phyloP scores from a whole-genome alignment of 768 basidiomycete species.

The Hysterangium stoloniferum region DNA sequence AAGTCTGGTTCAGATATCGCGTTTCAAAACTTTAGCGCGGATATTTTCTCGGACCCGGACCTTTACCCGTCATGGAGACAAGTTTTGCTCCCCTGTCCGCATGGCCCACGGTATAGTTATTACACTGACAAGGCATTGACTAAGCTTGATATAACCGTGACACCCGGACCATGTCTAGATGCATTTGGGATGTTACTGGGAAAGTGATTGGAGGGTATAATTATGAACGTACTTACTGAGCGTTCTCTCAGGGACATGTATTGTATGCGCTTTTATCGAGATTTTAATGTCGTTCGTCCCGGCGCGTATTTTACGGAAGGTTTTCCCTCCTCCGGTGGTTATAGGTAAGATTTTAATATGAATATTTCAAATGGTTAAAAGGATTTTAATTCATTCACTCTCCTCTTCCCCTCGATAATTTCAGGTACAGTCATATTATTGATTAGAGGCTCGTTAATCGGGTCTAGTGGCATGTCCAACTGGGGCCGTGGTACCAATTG shows the following conservation, averaged over 20 bases:
- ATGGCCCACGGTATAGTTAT: conserved; percentile 47
- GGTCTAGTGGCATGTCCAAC: conserved; percentile 63
- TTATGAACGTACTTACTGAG: not conserved
- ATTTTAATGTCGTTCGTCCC: conserved; percentile 76
- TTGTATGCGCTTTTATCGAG: conserved; percentile 74
- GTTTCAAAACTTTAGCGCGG: conserved; percentile 49
- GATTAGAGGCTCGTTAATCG: conserved; percentile 74
- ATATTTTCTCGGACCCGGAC: conserved; percentile 72
- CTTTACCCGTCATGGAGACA: conserved; percentile 75
- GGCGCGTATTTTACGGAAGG: conserved; percentile 46
- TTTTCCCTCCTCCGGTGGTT: conserved; percentile 82
- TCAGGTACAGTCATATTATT: conserved; percentile 76
- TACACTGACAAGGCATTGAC: conserved; percentile 17
- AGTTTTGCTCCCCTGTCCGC: conserved; percentile 75
- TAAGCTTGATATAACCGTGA: conserved; percentile 49
- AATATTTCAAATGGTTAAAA: no score
- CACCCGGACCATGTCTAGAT: conserved; percentile 60
- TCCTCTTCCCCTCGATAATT: no score
- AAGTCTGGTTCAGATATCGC: conserved; percentile 73
- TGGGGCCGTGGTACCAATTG: conserved; percentile 88
- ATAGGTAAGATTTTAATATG: no score
- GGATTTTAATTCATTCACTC: no score
- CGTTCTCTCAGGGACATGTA: conserved; percentile 50
- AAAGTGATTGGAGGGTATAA: conserved; percentile 19
- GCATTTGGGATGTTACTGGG: conserved; percentile 76